These are phyloP conservation scores for Penicillium brasilianum DNA, from an alignment of 2,329 filamentous ascomycete species.

Conservation along the genomic window DNA sequence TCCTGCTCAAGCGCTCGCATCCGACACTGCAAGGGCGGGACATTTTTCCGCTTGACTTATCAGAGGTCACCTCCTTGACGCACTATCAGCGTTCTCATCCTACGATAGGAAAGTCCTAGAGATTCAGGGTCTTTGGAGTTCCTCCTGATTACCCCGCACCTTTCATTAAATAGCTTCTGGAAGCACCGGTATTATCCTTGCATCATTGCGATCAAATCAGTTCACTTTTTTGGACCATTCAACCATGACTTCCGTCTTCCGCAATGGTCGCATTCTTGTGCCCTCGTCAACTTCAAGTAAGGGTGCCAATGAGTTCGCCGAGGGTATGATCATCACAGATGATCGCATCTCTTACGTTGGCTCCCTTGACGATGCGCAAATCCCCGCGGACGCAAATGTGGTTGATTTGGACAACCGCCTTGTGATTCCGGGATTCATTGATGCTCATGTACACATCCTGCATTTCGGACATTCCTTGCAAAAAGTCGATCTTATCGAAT, in stretches of 20 bases:
- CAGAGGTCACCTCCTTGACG: neutral
- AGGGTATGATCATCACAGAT: constrained; percentile 48
- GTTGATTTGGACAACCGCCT: constrained; percentile 45
- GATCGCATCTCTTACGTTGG: constrained; percentile 52
- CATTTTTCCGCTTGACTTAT: neutral
- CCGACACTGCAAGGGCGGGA: neutral
- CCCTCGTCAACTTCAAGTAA: constrained; percentile 14
- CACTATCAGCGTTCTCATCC: neutral
- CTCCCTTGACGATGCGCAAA: constrained; percentile 31
- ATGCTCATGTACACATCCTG: constrained; percentile 57
- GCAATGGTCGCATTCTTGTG: constrained; percentile 43
- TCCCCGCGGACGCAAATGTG: constrained; percentile 29
- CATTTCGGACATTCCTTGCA: constrained; percentile 55
- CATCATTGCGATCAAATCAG: neutral
- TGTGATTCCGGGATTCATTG: constrained; percentile 56
- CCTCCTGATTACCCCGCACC: constrained; percentile 10
- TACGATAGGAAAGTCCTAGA: constrained; percentile 22
- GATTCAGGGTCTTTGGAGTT: neutral
- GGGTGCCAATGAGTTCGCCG: constrained; percentile 30
- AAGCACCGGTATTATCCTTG: neutral
- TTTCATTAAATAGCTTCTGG: constrained; percentile 16
- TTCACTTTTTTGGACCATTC: neutral
- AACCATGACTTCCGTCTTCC: constrained; percentile 36
- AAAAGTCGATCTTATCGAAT: constrained; percentile 51
- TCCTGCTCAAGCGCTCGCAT: neutral